Conservation (phyloP, 192 early-diverging fungal genomes). For the Entophlyctis luteolus region DNA sequence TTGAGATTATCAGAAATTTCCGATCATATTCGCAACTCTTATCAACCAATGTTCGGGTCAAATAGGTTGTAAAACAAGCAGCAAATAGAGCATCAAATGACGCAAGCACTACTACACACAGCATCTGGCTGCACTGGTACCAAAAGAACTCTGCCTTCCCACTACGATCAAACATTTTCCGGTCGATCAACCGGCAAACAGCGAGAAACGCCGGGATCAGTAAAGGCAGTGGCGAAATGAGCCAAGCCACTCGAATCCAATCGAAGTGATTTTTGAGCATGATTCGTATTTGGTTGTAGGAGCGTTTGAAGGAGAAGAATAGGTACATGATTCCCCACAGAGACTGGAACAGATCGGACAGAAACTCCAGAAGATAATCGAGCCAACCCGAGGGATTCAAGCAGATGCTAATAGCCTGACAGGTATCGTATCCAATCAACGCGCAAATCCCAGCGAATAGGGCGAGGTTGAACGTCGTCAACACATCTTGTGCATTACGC, state of each 20-base stretch:
- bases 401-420: too few relatives aligned
- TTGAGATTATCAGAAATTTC: not conserved
- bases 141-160: not conserved
- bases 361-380: not conserved
- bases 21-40: not conserved
- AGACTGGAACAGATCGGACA: not conserved
- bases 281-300: not conserved
- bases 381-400: too few relatives aligned
- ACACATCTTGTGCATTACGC: not conserved
- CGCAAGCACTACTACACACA: not conserved
- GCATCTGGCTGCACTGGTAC: conserved; percentile 1
- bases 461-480: not conserved
- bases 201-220: not conserved
- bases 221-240: not conserved
- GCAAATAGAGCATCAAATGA: not conserved
- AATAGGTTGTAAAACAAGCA: not conserved
- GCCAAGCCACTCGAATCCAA: not conserved
- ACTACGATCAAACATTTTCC: not conserved
- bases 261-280: not conserved
- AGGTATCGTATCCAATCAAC: not conserved
- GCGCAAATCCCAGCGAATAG: not conserved
- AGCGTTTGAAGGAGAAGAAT: not conserved
- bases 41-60: not conserved
- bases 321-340: not conserved
- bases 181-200: not conserved